Conservation (phyloP, 1,284 basidiomycete genomes). For the Erythrobasidium hasegawianum region DNA sequence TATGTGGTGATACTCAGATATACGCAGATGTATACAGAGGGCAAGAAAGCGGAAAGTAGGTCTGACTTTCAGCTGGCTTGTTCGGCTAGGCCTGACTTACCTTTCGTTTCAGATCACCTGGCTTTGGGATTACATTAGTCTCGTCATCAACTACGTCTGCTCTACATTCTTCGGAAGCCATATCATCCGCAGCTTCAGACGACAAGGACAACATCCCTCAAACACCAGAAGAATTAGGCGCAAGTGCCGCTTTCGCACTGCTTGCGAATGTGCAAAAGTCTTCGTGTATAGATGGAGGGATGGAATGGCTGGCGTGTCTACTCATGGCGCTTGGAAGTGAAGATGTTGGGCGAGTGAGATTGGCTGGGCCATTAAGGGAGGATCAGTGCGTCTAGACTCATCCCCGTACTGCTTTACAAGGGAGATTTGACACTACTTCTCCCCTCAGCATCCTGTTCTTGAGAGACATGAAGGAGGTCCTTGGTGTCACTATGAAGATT, state of each 20-base stretch:
- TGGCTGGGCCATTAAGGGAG: constrained; percentile 59
- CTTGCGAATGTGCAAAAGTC: constrained; percentile 73
- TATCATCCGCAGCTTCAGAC: constrained; percentile 55
- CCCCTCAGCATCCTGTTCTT: constrained; percentile 75
- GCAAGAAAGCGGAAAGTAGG: constrained; percentile 90
- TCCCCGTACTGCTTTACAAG: constrained; percentile 35
- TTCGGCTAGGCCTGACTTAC: constrained; percentile 33
- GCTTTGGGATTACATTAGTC: constrained; percentile 85
- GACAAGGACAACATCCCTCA: neutral
- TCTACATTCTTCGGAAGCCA: constrained; percentile 79
- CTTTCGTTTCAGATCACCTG: constrained; percentile 68
- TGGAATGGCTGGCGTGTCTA: constrained; percentile 81
- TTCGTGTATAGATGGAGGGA: constrained; percentile 85
- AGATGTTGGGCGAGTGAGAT: constrained; percentile 83
- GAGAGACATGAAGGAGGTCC: constrained; percentile 73
- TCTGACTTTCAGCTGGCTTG: constrained; percentile 29
- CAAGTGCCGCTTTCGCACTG: constrained; percentile 70
- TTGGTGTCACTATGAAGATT: constrained; percentile 63
- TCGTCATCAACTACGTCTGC: constrained; percentile 89
- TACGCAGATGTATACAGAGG: constrained; percentile 99
- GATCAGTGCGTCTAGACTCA: constrained; percentile 43
- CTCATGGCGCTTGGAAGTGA: constrained; percentile 94
- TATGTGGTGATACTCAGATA: constrained; percentile 96
- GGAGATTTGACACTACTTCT: constrained; percentile 42
- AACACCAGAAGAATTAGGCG: constrained; percentile 56